A percentile compares a stretch with the other conserved stretches of the same genome.
Evolutionary conservation across 2,329 filamentous ascomycete genomes (phyloP).

Genomic region (Cryoendolithus antarcticus): DNA sequence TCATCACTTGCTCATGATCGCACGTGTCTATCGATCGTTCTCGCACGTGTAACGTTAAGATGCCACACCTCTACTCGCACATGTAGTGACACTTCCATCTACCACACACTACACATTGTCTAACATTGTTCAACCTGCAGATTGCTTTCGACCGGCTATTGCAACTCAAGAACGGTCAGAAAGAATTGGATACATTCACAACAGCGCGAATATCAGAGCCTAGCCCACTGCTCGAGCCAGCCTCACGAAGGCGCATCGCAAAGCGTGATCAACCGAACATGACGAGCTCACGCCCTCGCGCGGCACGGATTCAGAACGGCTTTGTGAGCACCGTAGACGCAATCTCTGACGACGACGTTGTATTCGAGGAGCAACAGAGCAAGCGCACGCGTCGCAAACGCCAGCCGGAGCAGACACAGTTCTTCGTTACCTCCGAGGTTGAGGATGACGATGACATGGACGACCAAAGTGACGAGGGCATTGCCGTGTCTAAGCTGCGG

Average conservation of each 20-base stretch:
- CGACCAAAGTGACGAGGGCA: constrained; percentile 10
- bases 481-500: too few species aligned
- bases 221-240: neutral
- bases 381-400: constrained; percentile 10
- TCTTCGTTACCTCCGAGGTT: constrained; percentile 11
- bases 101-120: too few species aligned
- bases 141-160: constrained; percentile 34
- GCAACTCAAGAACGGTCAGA: constrained; percentile 32
- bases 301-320: constrained; percentile 4
- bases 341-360: constrained; percentile 9
- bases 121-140: constrained; percentile 19
- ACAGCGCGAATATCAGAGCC: constrained; percentile 6
- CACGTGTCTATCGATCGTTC: too few species aligned
- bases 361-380: constrained; percentile 4
- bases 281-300: too few species aligned
- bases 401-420: constrained; percentile 13
- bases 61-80: too few species aligned
- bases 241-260: constrained; percentile 1
- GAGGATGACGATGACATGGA: constrained; percentile 14
- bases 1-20: too few species aligned
- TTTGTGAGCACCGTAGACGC: constrained; percentile 19
- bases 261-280: constrained; percentile 1
- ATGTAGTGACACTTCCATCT: too few species aligned
- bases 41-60: too few species aligned
- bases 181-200: constrained; percentile 32